Evolutionary conservation across 2,329 filamentous ascomycete species (phyloP).

Genomic region (Hypoxylon sp.): DNA sequence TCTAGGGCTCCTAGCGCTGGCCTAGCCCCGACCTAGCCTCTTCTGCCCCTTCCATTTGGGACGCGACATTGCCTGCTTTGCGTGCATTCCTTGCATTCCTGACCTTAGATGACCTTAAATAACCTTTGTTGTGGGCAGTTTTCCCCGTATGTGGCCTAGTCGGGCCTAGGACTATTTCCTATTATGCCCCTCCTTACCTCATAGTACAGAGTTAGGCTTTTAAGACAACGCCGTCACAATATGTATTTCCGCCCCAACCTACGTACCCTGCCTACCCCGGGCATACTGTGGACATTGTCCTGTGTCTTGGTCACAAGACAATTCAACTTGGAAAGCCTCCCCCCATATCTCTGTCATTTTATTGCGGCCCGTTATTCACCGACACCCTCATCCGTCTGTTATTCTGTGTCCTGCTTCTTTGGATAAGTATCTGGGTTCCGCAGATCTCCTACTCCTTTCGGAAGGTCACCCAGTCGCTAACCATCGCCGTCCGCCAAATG

Average conservation of each 20-base stretch:
- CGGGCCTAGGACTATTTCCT: background rate
- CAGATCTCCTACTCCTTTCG: slow-evolving; percentile 37
- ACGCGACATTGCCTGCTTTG: background rate
- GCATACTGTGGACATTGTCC: slow-evolving; percentile 6
- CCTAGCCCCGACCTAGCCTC: background rate
- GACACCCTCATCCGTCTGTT: slow-evolving; percentile 7
- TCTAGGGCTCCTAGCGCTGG: slow-evolving; percentile 7
- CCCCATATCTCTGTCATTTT: slow-evolving; percentile 32
- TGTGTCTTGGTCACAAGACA: slow-evolving; percentile 44
- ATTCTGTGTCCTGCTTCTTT: slow-evolving; percentile 34
- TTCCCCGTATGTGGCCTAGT: background rate
- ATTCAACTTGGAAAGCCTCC: slow-evolving; percentile 28
- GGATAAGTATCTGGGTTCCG: slow-evolving; percentile 29
- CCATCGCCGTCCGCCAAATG: slow-evolving; percentile 34
- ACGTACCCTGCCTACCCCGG: background rate
- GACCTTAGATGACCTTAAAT: slow-evolving; percentile 5
- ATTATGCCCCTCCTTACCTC: slow-evolving; percentile 15
- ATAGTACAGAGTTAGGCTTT: slow-evolving; percentile 21
- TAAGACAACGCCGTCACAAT: slow-evolving; percentile 33
- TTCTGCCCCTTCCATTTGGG: slow-evolving; percentile 6
- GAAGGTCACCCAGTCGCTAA: slow-evolving; percentile 44
- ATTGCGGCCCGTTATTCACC: slow-evolving; percentile 31
- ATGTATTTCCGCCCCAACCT: slow-evolving; percentile 33
- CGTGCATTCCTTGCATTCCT: slow-evolving; percentile 4
- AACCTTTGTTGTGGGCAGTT: background rate